Conservation (phyloP, 805 yeast genomes). For the Priceomyces fermenticarens region DNA sequence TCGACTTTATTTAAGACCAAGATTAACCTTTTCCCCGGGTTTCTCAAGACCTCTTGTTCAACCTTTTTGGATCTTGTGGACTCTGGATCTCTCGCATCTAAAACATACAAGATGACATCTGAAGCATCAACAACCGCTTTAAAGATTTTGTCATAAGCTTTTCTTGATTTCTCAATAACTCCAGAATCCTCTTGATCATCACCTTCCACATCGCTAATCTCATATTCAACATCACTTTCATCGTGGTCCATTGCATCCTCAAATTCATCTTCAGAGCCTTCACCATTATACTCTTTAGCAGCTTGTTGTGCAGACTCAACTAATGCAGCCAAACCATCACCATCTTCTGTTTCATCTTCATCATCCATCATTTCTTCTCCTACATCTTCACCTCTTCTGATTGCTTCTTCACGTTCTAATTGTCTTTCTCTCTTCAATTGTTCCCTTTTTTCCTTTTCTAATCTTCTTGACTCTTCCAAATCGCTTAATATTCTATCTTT, state of each 20-base stretch:
- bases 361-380: conserved; percentile 38
- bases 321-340: conserved; percentile 72
- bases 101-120: conserved; percentile 87
- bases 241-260: conserved; percentile 26
- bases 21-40: conserved; percentile 79
- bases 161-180: conserved; percentile 72
- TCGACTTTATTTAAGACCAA: conserved; percentile 89
- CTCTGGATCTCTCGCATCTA: conserved; percentile 97
- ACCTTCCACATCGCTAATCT: conserved; percentile 37
- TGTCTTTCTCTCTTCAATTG: conserved; percentile 47
- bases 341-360: conserved; percentile 39
- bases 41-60: conserved; percentile 82
- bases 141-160: conserved; percentile 91
- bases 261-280: conserved; percentile 27
- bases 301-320: conserved; percentile 89
- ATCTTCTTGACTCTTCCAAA: conserved; percentile 60
- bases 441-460: conserved; percentile 53
- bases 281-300: conserved; percentile 72
- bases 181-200: conserved; percentile 41
- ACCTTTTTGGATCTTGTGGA: conserved; percentile 88
- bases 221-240: conserved; percentile 42
- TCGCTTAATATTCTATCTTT: conserved; percentile 77
- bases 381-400: conserved; percentile 35
- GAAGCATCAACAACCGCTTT: conserved; percentile 89
- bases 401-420: conserved; percentile 43